A percentile compares a stretch with the other conserved stretches of the same genome.
These are phyloP conservation scores for Podila minutissima DNA, from an alignment of 192 early-diverging fungal species.

Conservation along the genomic window DNA sequence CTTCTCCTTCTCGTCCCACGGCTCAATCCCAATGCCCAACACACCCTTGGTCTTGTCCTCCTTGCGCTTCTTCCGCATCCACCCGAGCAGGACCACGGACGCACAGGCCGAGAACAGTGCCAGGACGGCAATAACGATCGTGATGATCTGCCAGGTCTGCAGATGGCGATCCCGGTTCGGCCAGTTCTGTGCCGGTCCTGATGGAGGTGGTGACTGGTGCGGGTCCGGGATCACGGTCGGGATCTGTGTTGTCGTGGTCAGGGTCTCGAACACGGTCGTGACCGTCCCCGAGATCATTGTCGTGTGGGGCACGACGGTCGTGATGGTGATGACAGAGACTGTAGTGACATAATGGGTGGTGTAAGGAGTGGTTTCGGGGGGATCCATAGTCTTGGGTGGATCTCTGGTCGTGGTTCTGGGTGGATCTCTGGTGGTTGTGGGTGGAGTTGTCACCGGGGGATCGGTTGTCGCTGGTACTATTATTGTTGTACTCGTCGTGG, in stretches of 20 bases:
- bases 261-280: background rate
- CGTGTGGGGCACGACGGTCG: background rate
- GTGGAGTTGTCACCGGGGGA: no score
- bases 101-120: background rate
- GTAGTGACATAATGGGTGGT: background rate
- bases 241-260: background rate
- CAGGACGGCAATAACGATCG: background rate
- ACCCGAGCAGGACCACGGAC: background rate
- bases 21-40: background rate
- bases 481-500: background rate
- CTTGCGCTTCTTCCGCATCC: background rate
- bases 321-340: background rate
- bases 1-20: background rate
- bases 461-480: background rate
- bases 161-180: background rate
- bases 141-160: background rate
- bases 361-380: no score
- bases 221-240: background rate
- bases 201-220: background rate
- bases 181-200: background rate
- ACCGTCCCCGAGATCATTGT: background rate
- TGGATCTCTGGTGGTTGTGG: no score
- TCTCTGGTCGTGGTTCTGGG: no score
- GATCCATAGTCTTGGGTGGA: no score
- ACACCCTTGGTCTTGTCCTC: background rate